Base-by-base conservation (phyloP, 2,329 filamentous ascomycete genomes). In the Stylonectria norvegica region DNA sequence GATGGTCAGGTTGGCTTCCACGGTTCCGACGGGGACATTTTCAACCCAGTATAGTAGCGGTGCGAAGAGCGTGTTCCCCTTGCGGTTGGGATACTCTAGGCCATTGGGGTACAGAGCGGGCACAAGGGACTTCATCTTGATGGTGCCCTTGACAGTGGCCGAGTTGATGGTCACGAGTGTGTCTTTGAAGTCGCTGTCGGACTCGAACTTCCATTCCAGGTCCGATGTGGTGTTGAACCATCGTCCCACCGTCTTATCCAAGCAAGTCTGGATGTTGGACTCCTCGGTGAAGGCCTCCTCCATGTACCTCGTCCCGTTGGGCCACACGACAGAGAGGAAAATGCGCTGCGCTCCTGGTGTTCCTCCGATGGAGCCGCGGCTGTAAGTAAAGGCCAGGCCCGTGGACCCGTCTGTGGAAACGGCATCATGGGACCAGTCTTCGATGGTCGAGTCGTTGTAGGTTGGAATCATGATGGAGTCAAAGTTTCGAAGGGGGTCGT, bases 91-190 rank as follows among this genome's bases (percentile, higher is more conserved):
- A 32, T 49, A 49, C 15, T 35, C 34, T 18, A 49, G 35, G 20
- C 47, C 47, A 34, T 47, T 44, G 17, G 47, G 43, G 28, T 49
- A 49, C 18, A 49, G 27, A 31, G 47, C 37, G 5, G 47, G 47
- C 17, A 29, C 23, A 19, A 47, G 27, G 19, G 40, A 34, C 20
- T 49, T 36, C 34, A 49, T 28, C 22, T 25, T 39, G 23, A 44
- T 40, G 17, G 40, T 44, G 10, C 47, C 47, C 34, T 43, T 31
- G 35, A 49, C 34, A 25, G 43, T 47, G 29, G 47, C 29, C 16
- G 47, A 49, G 34, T 49, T 34, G 47, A 49, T 44, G 16, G 33
- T 38, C 31, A 49, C 47, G 31, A 47, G 20, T 12, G 47, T 47
- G 25, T 37, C 23, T 28, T 23, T 33, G 44, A 36, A 47, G 43